Conservation (phyloP, 352 stramenopile genomes). For the Halophytophthora polymorphica region DNA sequence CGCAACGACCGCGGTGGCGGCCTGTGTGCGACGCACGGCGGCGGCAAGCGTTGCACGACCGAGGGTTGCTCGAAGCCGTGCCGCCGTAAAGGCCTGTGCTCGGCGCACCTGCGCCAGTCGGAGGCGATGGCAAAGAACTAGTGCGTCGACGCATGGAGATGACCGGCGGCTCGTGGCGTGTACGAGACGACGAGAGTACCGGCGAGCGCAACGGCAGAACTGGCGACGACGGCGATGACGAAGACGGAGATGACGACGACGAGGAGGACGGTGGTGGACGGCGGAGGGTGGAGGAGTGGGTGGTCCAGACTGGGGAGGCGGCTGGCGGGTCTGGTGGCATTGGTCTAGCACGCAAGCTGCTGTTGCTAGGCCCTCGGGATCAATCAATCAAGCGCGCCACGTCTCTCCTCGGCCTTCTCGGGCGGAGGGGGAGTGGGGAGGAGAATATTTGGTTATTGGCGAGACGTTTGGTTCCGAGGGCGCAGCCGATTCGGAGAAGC, state of each 20-base stretch:
- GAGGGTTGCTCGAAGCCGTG: slow-evolving; percentile 72
- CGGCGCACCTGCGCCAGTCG: slow-evolving; percentile 52
- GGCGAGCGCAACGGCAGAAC: not conserved
- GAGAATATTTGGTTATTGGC: slow-evolving; percentile 25
- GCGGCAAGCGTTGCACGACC: slow-evolving; percentile 76
- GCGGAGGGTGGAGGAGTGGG: slow-evolving; percentile 33
- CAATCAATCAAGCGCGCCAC: slow-evolving; percentile 22
- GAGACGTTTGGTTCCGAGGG: slow-evolving; percentile 21
- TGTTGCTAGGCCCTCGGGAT: slow-evolving; percentile 15
- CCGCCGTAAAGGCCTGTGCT: slow-evolving; percentile 81
- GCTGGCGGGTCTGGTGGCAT: slow-evolving; percentile 20
- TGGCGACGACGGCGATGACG: slow-evolving; percentile 18
- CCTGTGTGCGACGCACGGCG: slow-evolving; percentile 65
- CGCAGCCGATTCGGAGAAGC: slow-evolving; percentile 16
- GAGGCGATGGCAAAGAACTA: slow-evolving; percentile 16
- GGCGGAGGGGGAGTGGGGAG: slow-evolving; percentile 3
- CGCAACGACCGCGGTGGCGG: slow-evolving; percentile 84
- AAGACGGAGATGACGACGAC: slow-evolving; percentile 3
- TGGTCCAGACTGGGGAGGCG: slow-evolving; percentile 20
- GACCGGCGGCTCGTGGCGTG: slow-evolving; percentile 8
- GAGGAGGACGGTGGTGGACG: slow-evolving; percentile 19
- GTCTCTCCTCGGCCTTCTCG: slow-evolving; percentile 14
- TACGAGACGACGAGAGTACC: slow-evolving; percentile 2
- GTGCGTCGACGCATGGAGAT: slow-evolving; percentile 26
- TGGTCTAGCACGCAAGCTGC: slow-evolving; percentile 11